Evolutionary conservation across 2,329 filamentous ascomycete species (phyloP).

Genomic region (Ascocoryne sarcoides): DNA sequence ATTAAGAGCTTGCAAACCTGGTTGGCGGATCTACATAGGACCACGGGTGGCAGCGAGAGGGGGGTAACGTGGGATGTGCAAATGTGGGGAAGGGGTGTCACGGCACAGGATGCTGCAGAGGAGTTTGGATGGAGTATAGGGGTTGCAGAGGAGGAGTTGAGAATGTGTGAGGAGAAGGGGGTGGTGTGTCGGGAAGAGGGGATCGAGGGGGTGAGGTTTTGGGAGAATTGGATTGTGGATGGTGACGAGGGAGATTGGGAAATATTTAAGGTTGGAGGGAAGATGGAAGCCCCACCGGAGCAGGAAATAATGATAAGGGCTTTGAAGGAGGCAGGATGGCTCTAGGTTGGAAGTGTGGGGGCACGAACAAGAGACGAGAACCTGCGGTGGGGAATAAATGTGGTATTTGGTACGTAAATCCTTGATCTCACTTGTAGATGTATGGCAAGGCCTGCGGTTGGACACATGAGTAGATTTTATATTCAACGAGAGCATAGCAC

Average conservation of each 20-base stretch:
- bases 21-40: slow-evolving; percentile 63
- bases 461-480: too few relatives aligned
- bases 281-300: too few relatives aligned
- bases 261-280: too few relatives aligned
- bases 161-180: slow-evolving; percentile 93
- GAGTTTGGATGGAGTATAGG: slow-evolving; percentile 95
- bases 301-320: too few relatives aligned
- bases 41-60: slow-evolving; percentile 45
- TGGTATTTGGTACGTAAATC: too few relatives aligned
- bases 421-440: too few relatives aligned
- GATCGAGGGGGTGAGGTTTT: slow-evolving; percentile 84
- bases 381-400: too few relatives aligned
- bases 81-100: slow-evolving; percentile 74
- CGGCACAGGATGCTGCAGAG: slow-evolving; percentile 80
- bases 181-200: slow-evolving; percentile 84
- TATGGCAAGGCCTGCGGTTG: too few relatives aligned
- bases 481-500: too few relatives aligned
- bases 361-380: too few relatives aligned
- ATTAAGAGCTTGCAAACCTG: slow-evolving; percentile 67
- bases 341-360: too few relatives aligned
- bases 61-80: slow-evolving; percentile 68
- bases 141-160: slow-evolving; percentile 87
- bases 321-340: too few relatives aligned
- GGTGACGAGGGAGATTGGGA: neutral
- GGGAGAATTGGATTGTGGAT: slow-evolving; percentile 57